These are phyloP conservation scores for Salix dunnii DNA, from an alignment of 345 rosid species.

Conservation along the genomic window DNA sequence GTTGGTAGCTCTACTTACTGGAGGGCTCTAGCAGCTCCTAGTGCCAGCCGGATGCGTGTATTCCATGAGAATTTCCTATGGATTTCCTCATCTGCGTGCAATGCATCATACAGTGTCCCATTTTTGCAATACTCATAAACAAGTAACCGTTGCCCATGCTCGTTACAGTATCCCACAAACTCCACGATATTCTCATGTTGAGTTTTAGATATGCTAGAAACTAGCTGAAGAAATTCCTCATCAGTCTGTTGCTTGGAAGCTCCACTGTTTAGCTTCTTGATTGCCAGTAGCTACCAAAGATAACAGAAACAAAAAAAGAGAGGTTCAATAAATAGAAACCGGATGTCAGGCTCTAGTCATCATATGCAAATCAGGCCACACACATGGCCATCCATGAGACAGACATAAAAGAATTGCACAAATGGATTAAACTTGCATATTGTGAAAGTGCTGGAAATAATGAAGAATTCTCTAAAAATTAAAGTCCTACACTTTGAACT, in stretches of 20 bases:
- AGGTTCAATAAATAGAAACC: neutral
- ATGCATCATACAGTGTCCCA: constrained; percentile 73
- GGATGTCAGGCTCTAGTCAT: constrained; percentile 1
- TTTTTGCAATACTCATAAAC: constrained; percentile 59
- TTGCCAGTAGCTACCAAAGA: constrained; percentile 54
- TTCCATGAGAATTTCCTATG: constrained; percentile 72
- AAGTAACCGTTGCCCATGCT: constrained; percentile 70
- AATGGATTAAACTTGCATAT: neutral
- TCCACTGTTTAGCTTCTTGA: constrained; percentile 67
- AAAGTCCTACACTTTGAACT: neutral
- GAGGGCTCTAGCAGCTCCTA: constrained; percentile 83
- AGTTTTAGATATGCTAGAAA: constrained; percentile 51
- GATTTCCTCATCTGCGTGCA: constrained; percentile 60
- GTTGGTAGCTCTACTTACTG: constrained; percentile 58
- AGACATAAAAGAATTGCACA: neutral
- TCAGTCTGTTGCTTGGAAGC: constrained; percentile 46
- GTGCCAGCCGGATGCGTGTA: constrained; percentile 61
- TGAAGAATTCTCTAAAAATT: neutral
- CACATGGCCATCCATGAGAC: neutral
- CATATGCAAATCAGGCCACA: neutral
- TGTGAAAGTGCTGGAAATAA: neutral
- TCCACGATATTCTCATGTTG: constrained; percentile 64
- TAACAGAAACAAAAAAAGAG: constrained; percentile 12
- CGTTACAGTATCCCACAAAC: constrained; percentile 79
- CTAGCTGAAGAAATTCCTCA: constrained; percentile 58